These are phyloP conservation scores for Porcisia hertigi DNA, from an alignment of 208 protist species.

Conservation along the genomic window DNA sequence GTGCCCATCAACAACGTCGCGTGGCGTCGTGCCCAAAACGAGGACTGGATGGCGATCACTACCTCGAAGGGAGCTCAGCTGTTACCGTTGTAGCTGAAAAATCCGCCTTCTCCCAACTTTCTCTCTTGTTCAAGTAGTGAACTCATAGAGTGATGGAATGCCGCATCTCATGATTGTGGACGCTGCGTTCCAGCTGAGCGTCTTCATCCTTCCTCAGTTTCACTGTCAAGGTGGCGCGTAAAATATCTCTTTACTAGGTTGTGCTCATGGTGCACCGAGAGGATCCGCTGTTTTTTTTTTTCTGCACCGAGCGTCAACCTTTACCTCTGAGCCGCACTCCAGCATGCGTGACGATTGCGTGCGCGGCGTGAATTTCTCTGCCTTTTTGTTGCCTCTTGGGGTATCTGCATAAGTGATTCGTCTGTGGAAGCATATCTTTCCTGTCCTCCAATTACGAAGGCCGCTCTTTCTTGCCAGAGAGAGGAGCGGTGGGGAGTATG, in stretches of 20 bases:
- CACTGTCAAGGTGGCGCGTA: background rate
- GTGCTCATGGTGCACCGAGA: background rate
- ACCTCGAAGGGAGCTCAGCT: slow-evolving; percentile 71
- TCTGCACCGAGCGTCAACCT: too few relatives aligned
- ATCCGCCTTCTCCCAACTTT: background rate
- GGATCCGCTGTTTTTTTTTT: background rate
- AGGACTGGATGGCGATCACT: slow-evolving; percentile 88
- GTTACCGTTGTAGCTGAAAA: slow-evolving; percentile 47
- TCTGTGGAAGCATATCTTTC: background rate
- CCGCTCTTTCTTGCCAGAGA: too few relatives aligned
- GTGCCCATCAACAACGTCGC: slow-evolving; percentile 86
- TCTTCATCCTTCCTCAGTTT: background rate
- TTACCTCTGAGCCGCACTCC: background rate
- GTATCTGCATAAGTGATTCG: background rate
- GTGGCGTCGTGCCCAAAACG: slow-evolving; percentile 68
- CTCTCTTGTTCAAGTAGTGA: background rate
- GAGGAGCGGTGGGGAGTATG: too few relatives aligned
- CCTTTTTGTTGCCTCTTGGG: background rate
- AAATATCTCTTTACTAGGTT: slow-evolving; percentile 3
- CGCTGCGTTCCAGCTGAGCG: background rate
- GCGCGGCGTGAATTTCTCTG: background rate
- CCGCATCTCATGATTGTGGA: background rate
- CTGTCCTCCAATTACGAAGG: too few relatives aligned
- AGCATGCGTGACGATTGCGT: background rate
- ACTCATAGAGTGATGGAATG: background rate